A percentile compares a stretch with the other conserved stretches of the same genome.
phyloP scores from a whole-genome alignment of 2,329 filamentous ascomycete genomes.

The Aspergillaceae sp. region DNA sequence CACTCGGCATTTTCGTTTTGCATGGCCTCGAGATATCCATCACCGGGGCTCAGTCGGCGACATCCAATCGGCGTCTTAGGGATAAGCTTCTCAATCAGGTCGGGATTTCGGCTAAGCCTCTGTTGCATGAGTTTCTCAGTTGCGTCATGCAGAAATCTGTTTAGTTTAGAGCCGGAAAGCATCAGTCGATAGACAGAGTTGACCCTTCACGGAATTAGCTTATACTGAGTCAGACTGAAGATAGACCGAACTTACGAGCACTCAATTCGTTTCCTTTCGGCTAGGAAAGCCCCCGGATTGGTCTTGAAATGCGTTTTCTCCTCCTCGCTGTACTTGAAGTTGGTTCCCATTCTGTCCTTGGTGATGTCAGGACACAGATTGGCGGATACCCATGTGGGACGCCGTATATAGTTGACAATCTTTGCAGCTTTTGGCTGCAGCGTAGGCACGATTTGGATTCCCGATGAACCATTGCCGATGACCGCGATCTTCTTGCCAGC shows the following conservation, averaged over 20 bases:
- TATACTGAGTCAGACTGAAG: not conserved
- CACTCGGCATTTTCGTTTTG: constrained; percentile 15
- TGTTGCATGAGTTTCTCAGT: constrained; percentile 10
- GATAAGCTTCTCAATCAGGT: constrained; percentile 16
- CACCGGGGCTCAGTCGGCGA: constrained; percentile 20
- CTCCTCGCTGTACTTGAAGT: constrained; percentile 17
- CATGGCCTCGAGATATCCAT: constrained; percentile 22
- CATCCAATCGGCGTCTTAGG: constrained; percentile 18
- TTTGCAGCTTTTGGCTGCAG: constrained; percentile 11
- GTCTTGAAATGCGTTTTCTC: constrained; percentile 14
- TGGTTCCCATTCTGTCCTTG: constrained; percentile 11
- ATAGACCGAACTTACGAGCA: constrained; percentile 6
- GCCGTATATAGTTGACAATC: constrained; percentile 22
- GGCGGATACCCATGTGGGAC: constrained; percentile 19
- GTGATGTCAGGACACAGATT: constrained; percentile 15
- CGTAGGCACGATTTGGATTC: constrained; percentile 18
- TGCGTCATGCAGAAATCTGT: constrained; percentile 1
- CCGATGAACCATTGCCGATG: constrained; percentile 27
- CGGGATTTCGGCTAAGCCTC: constrained; percentile 9
- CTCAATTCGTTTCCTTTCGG: constrained; percentile 17
- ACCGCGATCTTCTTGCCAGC: constrained; percentile 22
- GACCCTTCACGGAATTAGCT: constrained; percentile 1
- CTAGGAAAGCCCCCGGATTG: constrained; percentile 9
- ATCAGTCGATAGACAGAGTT: constrained; percentile 10
- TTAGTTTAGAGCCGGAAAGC: constrained; percentile 7